These are phyloP conservation scores for Trypanosoma scelopori DNA, from an alignment of 208 protist genomes.

Conservation along the genomic window DNA sequence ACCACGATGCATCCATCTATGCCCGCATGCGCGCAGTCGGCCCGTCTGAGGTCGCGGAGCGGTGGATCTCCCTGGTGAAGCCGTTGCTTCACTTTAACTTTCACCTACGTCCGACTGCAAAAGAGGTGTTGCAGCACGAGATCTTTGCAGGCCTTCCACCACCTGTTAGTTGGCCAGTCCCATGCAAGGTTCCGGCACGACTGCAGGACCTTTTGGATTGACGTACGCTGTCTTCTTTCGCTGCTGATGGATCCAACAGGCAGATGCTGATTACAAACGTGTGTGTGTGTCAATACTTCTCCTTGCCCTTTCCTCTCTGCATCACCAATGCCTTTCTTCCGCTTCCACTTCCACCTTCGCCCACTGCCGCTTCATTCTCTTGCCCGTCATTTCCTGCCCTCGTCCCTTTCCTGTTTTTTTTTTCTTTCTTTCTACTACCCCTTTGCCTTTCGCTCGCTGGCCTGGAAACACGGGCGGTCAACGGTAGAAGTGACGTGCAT, in stretches of 20 bases:
- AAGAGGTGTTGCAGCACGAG: constrained; percentile 13
- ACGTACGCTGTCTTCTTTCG: constrained; percentile 3
- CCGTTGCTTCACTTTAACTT: constrained; percentile 30
- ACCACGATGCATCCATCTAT: constrained; percentile 19
- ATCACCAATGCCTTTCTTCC: too few species aligned
- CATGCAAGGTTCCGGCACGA: neutral
- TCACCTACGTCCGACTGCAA: neutral
- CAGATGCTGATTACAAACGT: neutral
- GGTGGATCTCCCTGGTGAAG: constrained; percentile 23
- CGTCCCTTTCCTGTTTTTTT: too few species aligned
- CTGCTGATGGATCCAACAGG: neutral
- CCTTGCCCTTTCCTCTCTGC: too few species aligned
- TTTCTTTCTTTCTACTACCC: constrained; percentile 1
- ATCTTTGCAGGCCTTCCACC: constrained; percentile 12
- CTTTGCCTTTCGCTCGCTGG: neutral
- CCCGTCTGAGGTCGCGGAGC: constrained; percentile 4
- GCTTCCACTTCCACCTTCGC: too few species aligned
- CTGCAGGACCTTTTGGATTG: constrained; percentile 20
- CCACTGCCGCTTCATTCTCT: too few species aligned
- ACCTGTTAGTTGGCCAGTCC: constrained; percentile 4
- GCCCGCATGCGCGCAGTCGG: constrained; percentile 8
- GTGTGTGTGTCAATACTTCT: too few species aligned
- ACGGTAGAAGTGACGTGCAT: too few species aligned
- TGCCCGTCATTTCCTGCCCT: too few species aligned
- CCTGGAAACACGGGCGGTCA: too few species aligned